A percentile compares a stretch with the other conserved stretches of the same genome.
phyloP scores from a whole-genome alignment of 768 basidiomycete species.

The Tulasnella sp. region DNA sequence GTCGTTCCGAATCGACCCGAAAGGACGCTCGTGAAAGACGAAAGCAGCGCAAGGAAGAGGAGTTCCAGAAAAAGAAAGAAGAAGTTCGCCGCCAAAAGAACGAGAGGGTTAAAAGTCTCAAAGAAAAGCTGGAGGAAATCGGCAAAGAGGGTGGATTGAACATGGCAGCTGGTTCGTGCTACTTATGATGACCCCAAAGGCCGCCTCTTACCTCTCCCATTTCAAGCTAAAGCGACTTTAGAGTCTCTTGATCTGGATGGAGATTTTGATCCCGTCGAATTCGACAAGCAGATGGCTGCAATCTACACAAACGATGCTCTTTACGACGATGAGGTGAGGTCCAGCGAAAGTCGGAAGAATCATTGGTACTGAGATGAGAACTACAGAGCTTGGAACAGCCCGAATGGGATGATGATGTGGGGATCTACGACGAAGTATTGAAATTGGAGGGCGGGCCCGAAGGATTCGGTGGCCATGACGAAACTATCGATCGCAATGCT shows the following conservation, averaged over 20 bases:
- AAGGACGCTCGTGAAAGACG: slow-evolving; percentile 75
- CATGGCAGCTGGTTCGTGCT: slow-evolving; percentile 21
- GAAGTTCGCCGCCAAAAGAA: slow-evolving; percentile 68
- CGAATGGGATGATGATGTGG: slow-evolving; percentile 82
- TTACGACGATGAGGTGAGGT: slow-evolving; percentile 25
- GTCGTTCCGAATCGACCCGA: slow-evolving; percentile 63
- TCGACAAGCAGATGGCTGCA: slow-evolving; percentile 71
- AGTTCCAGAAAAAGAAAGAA: slow-evolving; percentile 59
- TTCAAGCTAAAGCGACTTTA: slow-evolving; percentile 35
- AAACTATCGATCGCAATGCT: background rate
- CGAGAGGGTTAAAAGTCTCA: slow-evolving; percentile 48
- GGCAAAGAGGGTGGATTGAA: slow-evolving; percentile 51
- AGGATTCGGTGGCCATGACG: slow-evolving; percentile 18
- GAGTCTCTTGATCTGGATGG: slow-evolving; percentile 73
- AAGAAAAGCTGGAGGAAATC: slow-evolving; percentile 71
- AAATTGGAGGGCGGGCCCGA: slow-evolving; percentile 26
- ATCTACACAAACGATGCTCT: slow-evolving; percentile 47
- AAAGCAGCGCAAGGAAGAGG: slow-evolving; percentile 69
- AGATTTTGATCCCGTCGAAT: slow-evolving; percentile 82
- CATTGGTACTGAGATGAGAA: background rate
- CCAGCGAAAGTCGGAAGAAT: background rate
- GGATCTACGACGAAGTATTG: slow-evolving; percentile 51
- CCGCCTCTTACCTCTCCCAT: background rate
- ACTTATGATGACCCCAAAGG: background rate
- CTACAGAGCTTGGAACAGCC: slow-evolving; percentile 52